A percentile compares a stretch with the other conserved stretches of the same genome.
phyloP scores from a whole-genome alignment of 768 basidiomycete species.

The Xerocomus brunneocitrinus region DNA sequence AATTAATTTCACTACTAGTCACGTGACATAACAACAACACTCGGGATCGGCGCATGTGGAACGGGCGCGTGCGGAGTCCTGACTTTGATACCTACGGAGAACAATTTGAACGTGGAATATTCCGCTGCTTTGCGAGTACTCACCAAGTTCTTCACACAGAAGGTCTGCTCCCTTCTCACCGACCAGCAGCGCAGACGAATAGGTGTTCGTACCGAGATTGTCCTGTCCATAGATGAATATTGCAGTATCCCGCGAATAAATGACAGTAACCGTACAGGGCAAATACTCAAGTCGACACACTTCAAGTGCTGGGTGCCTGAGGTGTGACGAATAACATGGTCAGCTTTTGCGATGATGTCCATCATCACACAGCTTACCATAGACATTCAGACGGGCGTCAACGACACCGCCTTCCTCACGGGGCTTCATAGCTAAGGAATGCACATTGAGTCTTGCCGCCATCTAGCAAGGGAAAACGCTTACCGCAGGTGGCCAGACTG shows the following conservation, averaged over 20 bases:
- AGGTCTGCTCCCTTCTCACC: neutral
- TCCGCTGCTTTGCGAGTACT: neutral
- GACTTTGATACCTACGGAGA: neutral
- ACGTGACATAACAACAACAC: neutral
- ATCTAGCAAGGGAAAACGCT: neutral
- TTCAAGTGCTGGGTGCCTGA: neutral
- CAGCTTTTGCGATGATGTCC: neutral
- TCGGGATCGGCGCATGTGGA: neutral
- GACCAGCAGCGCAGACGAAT: neutral
- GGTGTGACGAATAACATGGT: neutral
- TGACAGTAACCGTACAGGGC: neutral
- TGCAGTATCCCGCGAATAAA: neutral
- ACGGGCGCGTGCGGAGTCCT: neutral
- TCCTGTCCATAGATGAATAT: neutral
- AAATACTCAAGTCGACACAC: neutral
- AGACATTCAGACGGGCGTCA: neutral
- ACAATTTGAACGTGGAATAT: neutral
- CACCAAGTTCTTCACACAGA: neutral
- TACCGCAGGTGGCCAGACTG: neutral
- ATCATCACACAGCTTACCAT: neutral
- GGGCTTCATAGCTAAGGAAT: neutral
- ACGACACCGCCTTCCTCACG: neutral
- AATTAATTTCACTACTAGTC: constrained; percentile 1
- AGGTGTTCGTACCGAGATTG: neutral
- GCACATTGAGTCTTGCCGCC: neutral